These are phyloP conservation scores for Acanthamoeba royreba DNA, from an alignment of 208 protist genomes.

Conservation along the genomic window DNA sequence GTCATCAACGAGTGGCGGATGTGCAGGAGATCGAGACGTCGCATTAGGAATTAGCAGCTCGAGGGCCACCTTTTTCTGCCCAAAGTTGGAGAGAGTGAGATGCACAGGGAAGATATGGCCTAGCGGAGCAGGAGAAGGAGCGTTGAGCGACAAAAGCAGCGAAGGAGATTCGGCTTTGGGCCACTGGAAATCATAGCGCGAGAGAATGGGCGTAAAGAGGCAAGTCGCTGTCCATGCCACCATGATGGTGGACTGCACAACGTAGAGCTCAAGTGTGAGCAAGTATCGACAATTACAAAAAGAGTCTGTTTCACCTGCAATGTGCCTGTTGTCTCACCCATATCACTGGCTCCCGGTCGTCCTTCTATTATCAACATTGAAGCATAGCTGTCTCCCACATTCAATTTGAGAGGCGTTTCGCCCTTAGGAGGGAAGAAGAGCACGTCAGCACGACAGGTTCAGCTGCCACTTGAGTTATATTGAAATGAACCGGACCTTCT, in stretches of 20 bases:
- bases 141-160: conserved; percentile 12
- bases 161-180: neutral
- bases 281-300: too few relatives aligned
- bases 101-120: conserved; percentile 1
- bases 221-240: neutral
- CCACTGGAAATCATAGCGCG: conserved; percentile 9
- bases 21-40: neutral
- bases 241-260: conserved; percentile 4
- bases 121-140: neutral
- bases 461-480: neutral
- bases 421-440: neutral
- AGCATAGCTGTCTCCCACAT: neutral
- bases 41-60: neutral
- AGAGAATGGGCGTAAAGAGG: conserved; percentile 21
- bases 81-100: neutral
- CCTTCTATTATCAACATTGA: neutral
- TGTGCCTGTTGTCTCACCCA: neutral
- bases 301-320: neutral
- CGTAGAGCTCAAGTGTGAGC: too few relatives aligned
- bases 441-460: too few relatives aligned
- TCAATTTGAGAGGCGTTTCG: neutral
- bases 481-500: neutral
- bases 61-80: neutral
- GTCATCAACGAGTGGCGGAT: neutral
- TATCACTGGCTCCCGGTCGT: neutral